Conservation (phyloP, 1,284 basidiomycete genomes). For the Cutaneotrichosporon spelunceum region DNA sequence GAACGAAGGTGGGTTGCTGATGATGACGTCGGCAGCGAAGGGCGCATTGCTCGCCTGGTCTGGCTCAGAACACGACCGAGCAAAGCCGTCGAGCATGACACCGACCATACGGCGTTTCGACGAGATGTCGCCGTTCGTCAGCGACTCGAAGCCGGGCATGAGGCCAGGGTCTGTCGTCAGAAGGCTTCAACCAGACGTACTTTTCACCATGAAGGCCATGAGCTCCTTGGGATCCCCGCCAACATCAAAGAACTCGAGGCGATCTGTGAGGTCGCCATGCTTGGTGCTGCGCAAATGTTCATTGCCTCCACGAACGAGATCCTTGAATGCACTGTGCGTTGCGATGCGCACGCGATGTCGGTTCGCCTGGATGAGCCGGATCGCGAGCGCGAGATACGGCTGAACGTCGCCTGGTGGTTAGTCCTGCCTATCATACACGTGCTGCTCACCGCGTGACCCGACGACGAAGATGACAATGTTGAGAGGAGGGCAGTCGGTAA, state of each 20-base stretch:
- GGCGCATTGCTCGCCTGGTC: conserved; percentile 54
- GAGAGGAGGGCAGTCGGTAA: conserved; percentile 51
- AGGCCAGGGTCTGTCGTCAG: conserved; percentile 29
- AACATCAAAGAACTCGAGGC: conserved; percentile 44
- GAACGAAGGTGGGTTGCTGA: conserved; percentile 64
- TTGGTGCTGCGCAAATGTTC: conserved; percentile 56
- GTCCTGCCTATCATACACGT: background rate
- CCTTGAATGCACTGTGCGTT: conserved; percentile 62
- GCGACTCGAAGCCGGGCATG: conserved; percentile 4
- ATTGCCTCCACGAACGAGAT: conserved; percentile 45
- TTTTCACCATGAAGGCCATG: conserved; percentile 51
- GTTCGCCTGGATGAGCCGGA: conserved; percentile 55
- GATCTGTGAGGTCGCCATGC: conserved; percentile 50
- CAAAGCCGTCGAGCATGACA: conserved; percentile 61
- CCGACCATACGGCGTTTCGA: conserved; percentile 45
- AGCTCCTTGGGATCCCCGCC: conserved; percentile 48
- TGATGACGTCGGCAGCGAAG: conserved; percentile 63
- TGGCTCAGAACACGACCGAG: conserved; percentile 57
- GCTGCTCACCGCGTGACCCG: conserved; percentile 58
- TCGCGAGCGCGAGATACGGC: conserved; percentile 65
- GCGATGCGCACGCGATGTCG: conserved; percentile 66
- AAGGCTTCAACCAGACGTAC: conserved; percentile 31
- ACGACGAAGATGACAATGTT: conserved; percentile 65
- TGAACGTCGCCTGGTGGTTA: conserved; percentile 61
- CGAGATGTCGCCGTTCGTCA: conserved; percentile 16